Evolutionary conservation across 352 stramenopile species (phyloP).

Genomic region (Phytophthora nicotianae): DNA sequence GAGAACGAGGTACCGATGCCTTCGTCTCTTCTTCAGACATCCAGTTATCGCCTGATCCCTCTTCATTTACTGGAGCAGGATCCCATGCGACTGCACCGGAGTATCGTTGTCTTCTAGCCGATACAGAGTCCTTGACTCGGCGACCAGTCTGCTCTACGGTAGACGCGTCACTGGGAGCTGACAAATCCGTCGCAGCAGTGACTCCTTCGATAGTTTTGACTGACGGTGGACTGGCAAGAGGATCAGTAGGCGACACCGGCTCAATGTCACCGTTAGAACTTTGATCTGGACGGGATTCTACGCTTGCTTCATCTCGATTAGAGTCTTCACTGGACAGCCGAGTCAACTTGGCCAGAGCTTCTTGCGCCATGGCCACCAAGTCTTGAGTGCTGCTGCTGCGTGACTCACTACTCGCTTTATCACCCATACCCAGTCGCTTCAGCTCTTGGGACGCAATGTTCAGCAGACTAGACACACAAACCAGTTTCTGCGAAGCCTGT

Average conservation of each 20-base stretch:
- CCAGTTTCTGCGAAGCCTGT: slow-evolving; percentile 28
- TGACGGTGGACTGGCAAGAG: not conserved
- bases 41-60: slow-evolving; percentile 22
- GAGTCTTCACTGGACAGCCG: slow-evolving; percentile 13
- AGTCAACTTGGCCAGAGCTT: slow-evolving; percentile 24
- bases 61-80: slow-evolving; percentile 4
- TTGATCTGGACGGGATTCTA: not conserved
- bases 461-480: slow-evolving; percentile 33
- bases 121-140: slow-evolving; percentile 24
- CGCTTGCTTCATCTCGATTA: slow-evolving; percentile 2
- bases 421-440: slow-evolving; percentile 41
- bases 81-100: slow-evolving; percentile 13
- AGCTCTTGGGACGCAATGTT: slow-evolving; percentile 53
- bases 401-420: slow-evolving; percentile 19
- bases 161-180: slow-evolving; percentile 30
- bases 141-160: slow-evolving; percentile 28
- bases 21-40: slow-evolving; percentile 8
- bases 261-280: not conserved
- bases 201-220: slow-evolving; percentile 8
- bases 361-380: slow-evolving; percentile 29
- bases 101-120: slow-evolving; percentile 8
- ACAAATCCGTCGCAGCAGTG: slow-evolving; percentile 12
- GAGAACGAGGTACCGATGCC: slow-evolving; percentile 16
- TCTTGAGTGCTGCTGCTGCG: slow-evolving; percentile 23
- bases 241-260: not conserved